Evolutionary conservation across 768 basidiomycete genomes (phyloP), one percentile per base, ranked within the genome.

Genomic region (Tricholomella constricta): DNA sequence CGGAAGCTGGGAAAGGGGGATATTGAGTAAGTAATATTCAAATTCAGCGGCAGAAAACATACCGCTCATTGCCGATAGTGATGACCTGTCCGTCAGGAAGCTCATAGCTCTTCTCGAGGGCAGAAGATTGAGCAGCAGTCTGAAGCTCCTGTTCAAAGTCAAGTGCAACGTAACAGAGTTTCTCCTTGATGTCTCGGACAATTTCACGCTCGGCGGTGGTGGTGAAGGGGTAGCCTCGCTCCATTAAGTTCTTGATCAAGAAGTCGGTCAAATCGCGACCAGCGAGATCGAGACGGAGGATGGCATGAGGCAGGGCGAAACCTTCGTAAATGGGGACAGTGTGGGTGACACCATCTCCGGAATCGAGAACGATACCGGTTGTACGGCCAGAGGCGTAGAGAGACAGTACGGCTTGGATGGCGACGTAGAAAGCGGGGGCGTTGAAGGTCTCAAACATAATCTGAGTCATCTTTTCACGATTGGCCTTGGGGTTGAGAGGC

Each of bases 371-470:
- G 73, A 97, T 88, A 80, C 88, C 88, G 36, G 94, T 96, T 31
- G 94, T 96, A 71, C 94, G 89, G 73, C 94, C 94, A 22, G 94
- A 95, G 32, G 94, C 94, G 73, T 95, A 95, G 36, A 94, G 78
- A 42, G 90, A 92, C 34, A 95, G 81, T 49, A 94, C 91, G 68
- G 91, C 91, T 76, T 95, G 92, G 72, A 94, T 92, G 48, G 88
- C 81, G 61, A 93, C 90, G 79, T 93, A 93, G 81, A 94, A 91
- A 10, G 92, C 91, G 53, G 91, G 92, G 12, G 85, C 87, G 71
- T 93, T 94, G 83, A 94, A 94, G 11, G 91, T 94, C 78, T 94
- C 91, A 72, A 94, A 94, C 91, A 94, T 93, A 83, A 92, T 93
- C 72, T 94, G 91, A 58, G 91, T 93, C 88, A 89, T 92, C 82